Percentiles rank a stretch among this genome's conserved stretches.
These are phyloP conservation scores for Zoysia matrella DNA, from an alignment of 202 grass and related monocot genomes.

Conservation along the genomic window DNA sequence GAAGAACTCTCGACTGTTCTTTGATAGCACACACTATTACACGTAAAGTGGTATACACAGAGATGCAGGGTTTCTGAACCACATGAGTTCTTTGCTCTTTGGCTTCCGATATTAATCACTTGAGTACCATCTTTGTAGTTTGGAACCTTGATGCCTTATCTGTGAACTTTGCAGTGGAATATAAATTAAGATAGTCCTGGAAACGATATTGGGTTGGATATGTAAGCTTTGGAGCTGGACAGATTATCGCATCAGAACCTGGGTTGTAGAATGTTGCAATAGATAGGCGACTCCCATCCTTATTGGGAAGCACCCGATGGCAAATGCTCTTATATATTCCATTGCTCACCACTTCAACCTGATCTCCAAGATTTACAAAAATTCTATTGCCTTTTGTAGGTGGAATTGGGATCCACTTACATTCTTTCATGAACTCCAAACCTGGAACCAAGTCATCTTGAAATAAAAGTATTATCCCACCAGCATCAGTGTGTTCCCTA, in stretches of 20 bases:
- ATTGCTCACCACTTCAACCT: slow-evolving; percentile 74
- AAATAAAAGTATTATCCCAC: slow-evolving; percentile 70
- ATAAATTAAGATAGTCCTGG: slow-evolving; percentile 75
- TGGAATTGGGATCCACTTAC: slow-evolving; percentile 60
- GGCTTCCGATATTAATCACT: slow-evolving; percentile 26
- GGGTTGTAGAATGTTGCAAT: slow-evolving; percentile 77
- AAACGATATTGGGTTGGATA: slow-evolving; percentile 73
- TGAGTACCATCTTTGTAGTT: slow-evolving; percentile 50
- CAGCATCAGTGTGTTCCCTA: slow-evolving; percentile 67
- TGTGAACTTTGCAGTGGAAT: slow-evolving; percentile 57
- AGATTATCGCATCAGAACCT: slow-evolving; percentile 58
- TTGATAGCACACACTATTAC: neutral
- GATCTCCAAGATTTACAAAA: slow-evolving; percentile 74
- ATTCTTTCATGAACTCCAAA: slow-evolving; percentile 76
- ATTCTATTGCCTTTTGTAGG: slow-evolving; percentile 60
- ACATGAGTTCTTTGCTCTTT: slow-evolving; percentile 2
- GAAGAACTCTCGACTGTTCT: slow-evolving; percentile 3
- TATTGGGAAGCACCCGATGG: slow-evolving; percentile 57
- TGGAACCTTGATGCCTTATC: slow-evolving; percentile 72
- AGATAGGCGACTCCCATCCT: slow-evolving; percentile 62
- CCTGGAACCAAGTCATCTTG: slow-evolving; percentile 69
- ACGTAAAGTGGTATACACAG: neutral
- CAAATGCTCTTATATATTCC: slow-evolving; percentile 72
- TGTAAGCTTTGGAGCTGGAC: slow-evolving; percentile 62
- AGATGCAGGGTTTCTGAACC: neutral